Evolutionary conservation across 78 protist genomes (phyloP).

Genomic region (Dictyostelium brefeldianum): DNA sequence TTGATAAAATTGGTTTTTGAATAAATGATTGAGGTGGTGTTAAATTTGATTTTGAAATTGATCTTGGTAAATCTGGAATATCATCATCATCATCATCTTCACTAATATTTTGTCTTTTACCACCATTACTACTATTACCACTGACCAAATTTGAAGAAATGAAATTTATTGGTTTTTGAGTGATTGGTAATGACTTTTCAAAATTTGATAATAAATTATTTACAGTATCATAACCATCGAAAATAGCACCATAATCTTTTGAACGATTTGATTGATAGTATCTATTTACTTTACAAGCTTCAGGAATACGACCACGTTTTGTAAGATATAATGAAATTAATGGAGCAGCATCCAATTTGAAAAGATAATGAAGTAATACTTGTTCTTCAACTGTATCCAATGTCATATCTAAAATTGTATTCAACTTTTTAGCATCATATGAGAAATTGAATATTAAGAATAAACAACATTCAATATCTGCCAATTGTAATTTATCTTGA

Average conservation of each 20-base stretch:
- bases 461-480: constrained; percentile 4
- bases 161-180: neutral
- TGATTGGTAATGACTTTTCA: constrained; percentile 29
- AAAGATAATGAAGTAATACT: constrained; percentile 18
- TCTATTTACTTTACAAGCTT: neutral
- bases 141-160: too few species aligned
- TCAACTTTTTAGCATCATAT: neutral
- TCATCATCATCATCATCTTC: neutral
- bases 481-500: neutral
- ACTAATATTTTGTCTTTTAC: too few species aligned
- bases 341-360: neutral
- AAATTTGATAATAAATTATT: constrained; percentile 11
- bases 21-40: constrained; percentile 12
- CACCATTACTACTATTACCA: neutral
- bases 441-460: constrained; percentile 1
- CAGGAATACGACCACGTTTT: constrained; percentile 46
- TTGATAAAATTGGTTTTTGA: constrained; percentile 18
- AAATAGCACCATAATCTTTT: neutral
- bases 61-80: constrained; percentile 63
- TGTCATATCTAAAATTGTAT: neutral
- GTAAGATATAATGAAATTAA: constrained; percentile 4
- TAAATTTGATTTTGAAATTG: constrained; percentile 1
- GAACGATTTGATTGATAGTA: neutral
- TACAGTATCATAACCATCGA: constrained; percentile 22
- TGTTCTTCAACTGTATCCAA: constrained; percentile 36